Percentiles rank a stretch among this genome's conserved stretches.
Evolutionary conservation across 768 basidiomycete genomes (phyloP).

Genomic region (Hemileccinum impolitum): DNA sequence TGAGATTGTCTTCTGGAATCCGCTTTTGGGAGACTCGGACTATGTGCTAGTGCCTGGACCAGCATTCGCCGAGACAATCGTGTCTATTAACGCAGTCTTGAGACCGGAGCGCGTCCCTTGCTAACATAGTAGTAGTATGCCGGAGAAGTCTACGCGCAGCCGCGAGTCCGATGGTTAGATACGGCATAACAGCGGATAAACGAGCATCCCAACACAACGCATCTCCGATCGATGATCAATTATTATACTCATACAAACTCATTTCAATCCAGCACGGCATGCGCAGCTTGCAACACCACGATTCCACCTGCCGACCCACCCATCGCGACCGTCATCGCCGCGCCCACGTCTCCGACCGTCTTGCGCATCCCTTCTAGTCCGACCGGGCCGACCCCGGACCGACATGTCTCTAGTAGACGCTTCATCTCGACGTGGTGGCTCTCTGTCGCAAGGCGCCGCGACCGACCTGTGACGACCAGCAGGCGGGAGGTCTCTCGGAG

Average conservation of each 20-base stretch:
- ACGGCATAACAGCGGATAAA: no score
- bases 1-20: no score
- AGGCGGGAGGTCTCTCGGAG: slow-evolving; percentile 35
- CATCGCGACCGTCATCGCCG: slow-evolving; percentile 62
- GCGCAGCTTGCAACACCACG: slow-evolving; percentile 66
- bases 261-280: slow-evolving; percentile 16
- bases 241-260: no score
- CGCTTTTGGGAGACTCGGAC: no score
- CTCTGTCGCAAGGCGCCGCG: slow-evolving; percentile 68
- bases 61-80: no score
- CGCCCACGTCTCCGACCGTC: slow-evolving; percentile 85
- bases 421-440: slow-evolving; percentile 71
- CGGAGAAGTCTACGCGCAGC: no score
- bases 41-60: no score
- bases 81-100: no score
- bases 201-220: no score
- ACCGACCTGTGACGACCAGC: slow-evolving; percentile 70
- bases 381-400: background rate
- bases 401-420: slow-evolving; percentile 49
- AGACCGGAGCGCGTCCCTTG: no score
- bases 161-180: no score
- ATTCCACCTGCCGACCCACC: slow-evolving; percentile 47
- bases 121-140: no score
- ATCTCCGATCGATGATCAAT: background rate
- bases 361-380: slow-evolving; percentile 47